Evolutionary conservation across 805 yeast genomes (phyloP), one percentile per base, ranked within the genome.

Genomic region (Cephaloascus fragrans): DNA sequence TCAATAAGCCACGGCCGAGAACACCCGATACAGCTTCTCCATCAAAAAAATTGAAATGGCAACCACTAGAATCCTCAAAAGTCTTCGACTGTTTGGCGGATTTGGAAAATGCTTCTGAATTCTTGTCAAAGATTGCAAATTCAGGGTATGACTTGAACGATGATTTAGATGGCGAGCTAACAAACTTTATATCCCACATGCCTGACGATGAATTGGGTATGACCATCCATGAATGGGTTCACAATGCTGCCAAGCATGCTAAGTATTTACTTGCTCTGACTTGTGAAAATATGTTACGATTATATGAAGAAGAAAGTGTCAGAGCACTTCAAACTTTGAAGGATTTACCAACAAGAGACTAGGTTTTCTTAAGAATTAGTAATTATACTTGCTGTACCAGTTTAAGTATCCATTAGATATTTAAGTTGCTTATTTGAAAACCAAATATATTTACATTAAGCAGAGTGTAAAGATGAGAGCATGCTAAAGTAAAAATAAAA

Each of bases 181-280:
- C 84, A 0, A 64, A 65, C 37, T 83, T 83, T 48, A 75, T 82
- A 4, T 67, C 77, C 1, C 76, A 75, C 34, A 77, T 83, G 75
- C 89, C 90, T 0, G 76, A 71, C 23, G 73, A 72, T 19, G 88
- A 83, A 50, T 63, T 83, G 47, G 65, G 73, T 10, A 76, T 80
- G 81, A 74, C 83, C 0, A 71, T 86, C n/a, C 66, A 69, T 37
- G 74, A 82, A 42, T 87, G 95, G 95, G 57, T 83, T 17, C 50
- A 51, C 23, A 63, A 69, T 45, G 71, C 72, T 47, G 83, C 86
- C 0, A 56, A 59, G 10, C 73, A 71, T 44, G 79, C 83, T 18
- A 69, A 69, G 33, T 55, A 55, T 19, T 62, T 75, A 36, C 62
- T 81, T 4, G 53, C 63, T 26, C 62, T 63, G 20, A 69, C 71